Percentiles rank a stretch among this genome's conserved stretches.
phyloP scores from a whole-genome alignment of 2,329 filamentous ascomycete species.

The Colletotrichum falcatum region DNA sequence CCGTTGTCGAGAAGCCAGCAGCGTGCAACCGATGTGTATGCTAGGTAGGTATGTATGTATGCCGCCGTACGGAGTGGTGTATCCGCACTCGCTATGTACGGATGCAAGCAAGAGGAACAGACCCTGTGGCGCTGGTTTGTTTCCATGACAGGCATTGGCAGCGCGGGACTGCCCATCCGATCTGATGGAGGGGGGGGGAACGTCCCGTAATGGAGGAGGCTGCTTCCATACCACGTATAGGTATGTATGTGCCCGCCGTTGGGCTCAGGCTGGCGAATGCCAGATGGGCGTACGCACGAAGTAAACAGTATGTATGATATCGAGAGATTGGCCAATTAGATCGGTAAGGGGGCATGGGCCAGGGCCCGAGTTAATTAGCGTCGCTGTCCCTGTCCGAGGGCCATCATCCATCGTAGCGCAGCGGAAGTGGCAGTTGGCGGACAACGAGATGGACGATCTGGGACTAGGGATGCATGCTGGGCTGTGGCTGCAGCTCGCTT shows the following conservation, averaged over 20 bases:
- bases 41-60: too few relatives aligned
- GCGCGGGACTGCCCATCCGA: slow-evolving; percentile 25
- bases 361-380: slow-evolving; percentile 2
- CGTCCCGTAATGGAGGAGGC: not conserved
- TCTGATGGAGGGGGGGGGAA: not conserved
- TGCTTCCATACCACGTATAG: not conserved
- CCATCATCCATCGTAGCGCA: not conserved
- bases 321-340: not conserved
- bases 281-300: not conserved
- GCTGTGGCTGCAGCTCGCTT: not conserved
- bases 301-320: too few relatives aligned
- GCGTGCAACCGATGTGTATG: not conserved
- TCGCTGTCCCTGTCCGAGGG: too few relatives aligned
- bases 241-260: too few relatives aligned
- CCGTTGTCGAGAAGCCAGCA: not conserved
- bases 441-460: slow-evolving; percentile 16
- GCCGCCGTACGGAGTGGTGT: too few relatives aligned
- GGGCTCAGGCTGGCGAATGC: not conserved
- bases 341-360: not conserved
- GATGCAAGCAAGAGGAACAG: not conserved
- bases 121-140: not conserved
- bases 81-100: too few relatives aligned
- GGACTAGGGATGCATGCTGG: slow-evolving; percentile 14
- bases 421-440: not conserved
- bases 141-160: slow-evolving; percentile 19